Evolutionary conservation across 2,329 filamentous ascomycete species (phyloP).

Genomic region (Cercospora nicotianae): DNA sequence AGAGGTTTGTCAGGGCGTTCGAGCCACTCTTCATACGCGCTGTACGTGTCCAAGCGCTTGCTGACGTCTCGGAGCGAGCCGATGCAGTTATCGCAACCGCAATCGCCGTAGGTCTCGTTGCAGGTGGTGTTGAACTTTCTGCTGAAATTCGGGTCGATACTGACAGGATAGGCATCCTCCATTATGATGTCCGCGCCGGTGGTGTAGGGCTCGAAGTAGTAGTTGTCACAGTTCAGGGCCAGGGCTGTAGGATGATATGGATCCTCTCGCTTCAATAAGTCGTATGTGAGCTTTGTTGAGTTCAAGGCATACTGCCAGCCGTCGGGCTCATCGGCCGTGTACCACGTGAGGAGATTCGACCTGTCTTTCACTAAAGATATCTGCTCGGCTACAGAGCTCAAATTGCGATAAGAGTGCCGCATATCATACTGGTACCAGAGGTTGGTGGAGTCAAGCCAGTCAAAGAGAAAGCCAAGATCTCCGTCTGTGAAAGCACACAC

Average conservation of each 20-base stretch:
- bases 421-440: slow-evolving; percentile 52
- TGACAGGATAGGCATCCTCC: slow-evolving; percentile 61
- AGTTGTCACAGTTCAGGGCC: slow-evolving; percentile 63
- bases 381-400: slow-evolving; percentile 41
- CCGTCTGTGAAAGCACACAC: slow-evolving; percentile 45
- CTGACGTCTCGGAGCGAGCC: slow-evolving; percentile 57
- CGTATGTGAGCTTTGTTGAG: slow-evolving; percentile 46
- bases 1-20: slow-evolving; percentile 43
- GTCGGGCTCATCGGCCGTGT: slow-evolving; percentile 57
- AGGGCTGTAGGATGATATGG: slow-evolving; percentile 62
- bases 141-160: slow-evolving; percentile 56
- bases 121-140: slow-evolving; percentile 57
- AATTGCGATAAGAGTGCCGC: slow-evolving; percentile 45
- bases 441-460: slow-evolving; percentile 46
- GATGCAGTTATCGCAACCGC: slow-evolving; percentile 62
- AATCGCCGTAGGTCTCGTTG: slow-evolving; percentile 62
- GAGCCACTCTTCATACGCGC: slow-evolving; percentile 46
- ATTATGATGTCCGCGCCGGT: slow-evolving; percentile 60
- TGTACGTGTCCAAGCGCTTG: slow-evolving; percentile 45
- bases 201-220: slow-evolving; percentile 59
- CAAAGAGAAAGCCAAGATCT: slow-evolving; percentile 44
- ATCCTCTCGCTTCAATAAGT: slow-evolving; percentile 53
- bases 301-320: slow-evolving; percentile 58
- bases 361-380: slow-evolving; percentile 40
- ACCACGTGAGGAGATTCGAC: slow-evolving; percentile 48